Evolutionary conservation across 2,329 filamentous ascomycete species (phyloP).

Genomic region (Colletotrichum sp.): DNA sequence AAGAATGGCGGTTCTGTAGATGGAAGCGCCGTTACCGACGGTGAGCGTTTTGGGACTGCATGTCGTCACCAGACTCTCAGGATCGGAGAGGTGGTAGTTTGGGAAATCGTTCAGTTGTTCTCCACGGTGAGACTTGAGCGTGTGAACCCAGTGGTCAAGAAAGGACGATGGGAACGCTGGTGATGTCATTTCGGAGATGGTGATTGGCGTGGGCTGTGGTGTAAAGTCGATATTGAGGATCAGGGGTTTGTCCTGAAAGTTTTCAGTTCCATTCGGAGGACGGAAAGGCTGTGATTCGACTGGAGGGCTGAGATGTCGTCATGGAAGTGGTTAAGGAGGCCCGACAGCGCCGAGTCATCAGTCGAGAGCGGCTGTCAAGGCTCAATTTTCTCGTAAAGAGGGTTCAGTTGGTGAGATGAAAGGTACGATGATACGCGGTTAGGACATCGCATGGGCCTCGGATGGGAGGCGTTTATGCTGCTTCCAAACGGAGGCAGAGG

Average conservation of each 20-base stretch:
- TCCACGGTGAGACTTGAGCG: conserved; percentile 28
- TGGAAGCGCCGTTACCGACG: conserved; percentile 62
- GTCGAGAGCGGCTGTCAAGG: not conserved
- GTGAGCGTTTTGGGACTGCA: conserved; percentile 54
- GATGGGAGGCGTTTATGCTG: conserved; percentile 12
- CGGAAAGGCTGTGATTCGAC: not conserved
- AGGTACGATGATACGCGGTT: conserved; percentile 1
- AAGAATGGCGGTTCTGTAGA: conserved; percentile 60
- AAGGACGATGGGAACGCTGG: conserved; percentile 40
- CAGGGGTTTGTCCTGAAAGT: not conserved
- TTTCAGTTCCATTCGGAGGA: conserved; percentile 1
- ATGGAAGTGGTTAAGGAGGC: not conserved
- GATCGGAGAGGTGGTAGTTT: conserved; percentile 48
- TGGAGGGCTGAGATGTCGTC: conserved; percentile 6
- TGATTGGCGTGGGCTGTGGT: not conserved
- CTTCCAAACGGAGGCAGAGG: not conserved
- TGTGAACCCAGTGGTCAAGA: conserved; percentile 38
- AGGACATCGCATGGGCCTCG: conserved; percentile 11
- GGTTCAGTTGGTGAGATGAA: not conserved
- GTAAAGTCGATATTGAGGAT: not conserved
- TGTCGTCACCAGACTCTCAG: conserved; percentile 52
- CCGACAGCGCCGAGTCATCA: not conserved
- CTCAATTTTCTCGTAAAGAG: not conserved
- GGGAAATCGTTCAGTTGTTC: conserved; percentile 51
- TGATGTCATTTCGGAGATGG: conserved; percentile 14